These are phyloP conservation scores for Aspergillus puulaauensis DNA, from an alignment of 2,329 filamentous ascomycete genomes.

Conservation along the genomic window DNA sequence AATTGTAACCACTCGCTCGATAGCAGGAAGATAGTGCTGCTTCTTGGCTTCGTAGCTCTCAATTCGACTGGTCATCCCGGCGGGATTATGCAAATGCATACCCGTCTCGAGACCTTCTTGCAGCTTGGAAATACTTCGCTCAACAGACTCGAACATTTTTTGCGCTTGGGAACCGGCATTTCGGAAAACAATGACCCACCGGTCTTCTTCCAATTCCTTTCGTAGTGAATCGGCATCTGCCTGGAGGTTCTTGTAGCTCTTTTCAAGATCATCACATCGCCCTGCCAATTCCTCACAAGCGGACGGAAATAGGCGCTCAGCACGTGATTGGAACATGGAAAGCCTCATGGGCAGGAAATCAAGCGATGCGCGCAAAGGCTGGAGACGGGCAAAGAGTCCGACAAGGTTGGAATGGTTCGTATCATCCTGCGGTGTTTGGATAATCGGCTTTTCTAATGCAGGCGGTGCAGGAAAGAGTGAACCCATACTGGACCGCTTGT, in stretches of 20 bases:
- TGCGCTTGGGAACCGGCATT: slow-evolving; percentile 88
- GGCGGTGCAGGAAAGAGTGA: slow-evolving; percentile 55
- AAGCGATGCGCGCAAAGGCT: slow-evolving; percentile 84
- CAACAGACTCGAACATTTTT: slow-evolving; percentile 95
- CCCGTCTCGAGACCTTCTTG: slow-evolving; percentile 75
- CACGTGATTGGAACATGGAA: slow-evolving; percentile 78
- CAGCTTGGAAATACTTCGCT: slow-evolving; percentile 80
- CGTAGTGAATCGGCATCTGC: slow-evolving; percentile 85
- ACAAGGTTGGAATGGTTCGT: slow-evolving; percentile 82
- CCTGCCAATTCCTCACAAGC: slow-evolving; percentile 86
- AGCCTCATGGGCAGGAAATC: slow-evolving; percentile 96
- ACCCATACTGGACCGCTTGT: slow-evolving; percentile 68
- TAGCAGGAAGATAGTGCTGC: slow-evolving; percentile 87
- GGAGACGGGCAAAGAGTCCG: slow-evolving; percentile 91
- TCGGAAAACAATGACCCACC: slow-evolving; percentile 93
- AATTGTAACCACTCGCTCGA: slow-evolving; percentile 85
- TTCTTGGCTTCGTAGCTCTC: slow-evolving; percentile 96
- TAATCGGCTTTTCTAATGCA: slow-evolving; percentile 38
- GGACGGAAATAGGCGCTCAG: slow-evolving; percentile 77
- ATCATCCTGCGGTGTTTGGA: slow-evolving; percentile 69
- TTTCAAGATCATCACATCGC: slow-evolving; percentile 71
- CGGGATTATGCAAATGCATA: slow-evolving; percentile 69
- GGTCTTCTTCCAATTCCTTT: slow-evolving; percentile 89
- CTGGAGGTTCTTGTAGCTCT: slow-evolving; percentile 84
- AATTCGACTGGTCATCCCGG: slow-evolving; percentile 74